Base-by-base conservation (phyloP, 2,329 filamentous ascomycete genomes). In the Claviceps cyperi region DNA sequence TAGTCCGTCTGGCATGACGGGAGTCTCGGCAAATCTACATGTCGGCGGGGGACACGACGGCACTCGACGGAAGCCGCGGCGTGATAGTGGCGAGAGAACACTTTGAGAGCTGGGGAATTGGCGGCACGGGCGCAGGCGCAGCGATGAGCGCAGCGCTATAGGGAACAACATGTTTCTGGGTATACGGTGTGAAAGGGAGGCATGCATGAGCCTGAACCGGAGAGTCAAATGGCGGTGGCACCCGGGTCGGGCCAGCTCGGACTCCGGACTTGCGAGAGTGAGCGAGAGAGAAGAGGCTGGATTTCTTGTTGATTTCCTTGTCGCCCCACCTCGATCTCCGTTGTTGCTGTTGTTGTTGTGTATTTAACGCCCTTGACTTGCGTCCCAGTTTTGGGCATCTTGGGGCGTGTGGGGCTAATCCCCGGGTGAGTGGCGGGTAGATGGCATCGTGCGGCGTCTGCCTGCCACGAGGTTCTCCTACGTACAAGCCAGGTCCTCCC, bases 1-100 rank as follows among this genome's bases (percentile, higher is more conserved):
- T 15, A 94, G 72, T 3, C 78, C 81, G 7, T 74, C 68, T 1
- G 83, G 83, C 68, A 84, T 74, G 13, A 66, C 56, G 0, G 85
- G 81, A 50, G 74, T 83, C 1, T 77, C 68, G n/a, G 81, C 77
- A 66, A 88, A 95, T 13, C 74, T 65, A 66, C 89, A 95, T 55
- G 80, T 86, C 55, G 88, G 80, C 37, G 80, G 73, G 2, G 90
- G 89, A 61, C 89, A 95, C 48, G 69, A 68, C 50, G 66, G 58
- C 32, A 77, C 67, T 0, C 69, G 74, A 9, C 67, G 66, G 50
- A 75, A 58, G 24, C 55, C 50, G 24, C 57, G 43, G 11, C n/a
- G 41, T 8, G 38, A 17, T 22, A 8, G 17, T 22, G 47, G 22
- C 17, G 15, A 32, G 8, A 39, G 28, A 15, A 15, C 17, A 17